Base-by-base conservation (phyloP, 371 early-diverging fungal genomes). In the Synchytrium microbalum region DNA sequence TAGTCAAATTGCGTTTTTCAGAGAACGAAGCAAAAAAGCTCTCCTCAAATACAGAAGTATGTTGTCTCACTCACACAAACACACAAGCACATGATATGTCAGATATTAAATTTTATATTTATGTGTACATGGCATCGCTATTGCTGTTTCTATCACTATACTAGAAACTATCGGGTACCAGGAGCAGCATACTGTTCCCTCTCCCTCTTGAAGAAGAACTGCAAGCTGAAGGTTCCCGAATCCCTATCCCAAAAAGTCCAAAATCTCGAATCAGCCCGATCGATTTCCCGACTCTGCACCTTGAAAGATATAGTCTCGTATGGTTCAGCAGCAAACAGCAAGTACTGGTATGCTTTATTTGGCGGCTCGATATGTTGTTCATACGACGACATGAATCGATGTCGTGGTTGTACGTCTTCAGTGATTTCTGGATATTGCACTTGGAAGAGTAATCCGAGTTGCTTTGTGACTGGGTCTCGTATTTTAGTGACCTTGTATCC, bases 311-410 rank as follows among this genome's bases (percentile, higher is more conserved):
- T 86, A 0, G 89, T 93, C 72, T 98, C 97, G 71, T 98, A 98
- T 3, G 97, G 98, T 72, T 96, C 97, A 0, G 96, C 97, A 1
- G 97, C 96, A 70, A 98, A 80, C 33, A 98, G 69, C 58, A 98
- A 67, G 67, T 98, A 98, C 78, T 98, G 97, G 71, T 86, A 88
- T 16, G 82, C 79, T 70, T 89, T 88, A 70, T 91, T 90, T 32
- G 97, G 95, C 33, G 85, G 80, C 69, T 98, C 97, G 2, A 92
- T 77, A 33, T 86, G 86, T 75, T 98, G 97, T 79, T 98, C 97
- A 65, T 89, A 98, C 0, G 97, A 93, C 1, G 90, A 88, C 98
- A 98, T 98, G 77, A 98, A 98, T n/a, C 98, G 83, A 69, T 93
- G 89, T 23, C 91, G 81, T 26, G 96, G 96, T 38, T 69, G 62